phyloP scores from a whole-genome alignment of 495 filamentous ascomycete species.

The Xylaria bambusicola region DNA sequence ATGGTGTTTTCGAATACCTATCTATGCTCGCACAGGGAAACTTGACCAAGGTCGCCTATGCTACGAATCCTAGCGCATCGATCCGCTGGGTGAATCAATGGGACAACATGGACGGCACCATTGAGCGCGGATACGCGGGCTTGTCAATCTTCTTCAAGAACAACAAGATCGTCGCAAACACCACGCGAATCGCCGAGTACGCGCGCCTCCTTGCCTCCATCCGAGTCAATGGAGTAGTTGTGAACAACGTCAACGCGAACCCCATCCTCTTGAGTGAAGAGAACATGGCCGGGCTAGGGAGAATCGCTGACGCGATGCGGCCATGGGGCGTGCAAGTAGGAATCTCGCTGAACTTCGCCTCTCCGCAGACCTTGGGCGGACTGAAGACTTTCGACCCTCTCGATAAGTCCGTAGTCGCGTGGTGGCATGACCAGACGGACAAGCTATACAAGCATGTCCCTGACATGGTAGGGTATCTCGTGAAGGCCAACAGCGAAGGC shows the following conservation, averaged over 20 bases:
- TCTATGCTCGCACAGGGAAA: conserved; percentile 64
- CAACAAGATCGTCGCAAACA: conserved; percentile 54
- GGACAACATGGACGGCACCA: conserved; percentile 72
- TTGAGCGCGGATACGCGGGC: conserved; percentile 71
- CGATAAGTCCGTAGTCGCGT: conserved; percentile 57
- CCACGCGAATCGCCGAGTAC: conserved; percentile 62
- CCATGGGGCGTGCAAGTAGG: conserved; percentile 69
- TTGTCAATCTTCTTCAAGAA: conserved; percentile 68
- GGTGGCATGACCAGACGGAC: conserved; percentile 62
- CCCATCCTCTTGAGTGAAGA: conserved; percentile 51
- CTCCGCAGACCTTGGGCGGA: conserved; percentile 59
- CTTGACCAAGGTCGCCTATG: conserved; percentile 53
- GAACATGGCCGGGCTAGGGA: conserved; percentile 62
- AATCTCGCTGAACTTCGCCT: conserved; percentile 67
- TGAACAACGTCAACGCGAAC: conserved; percentile 78
- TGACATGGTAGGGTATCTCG: conserved; percentile 68
- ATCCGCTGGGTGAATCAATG: conserved; percentile 75
- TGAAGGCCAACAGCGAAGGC: conserved; percentile 76
- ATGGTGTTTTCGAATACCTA: conserved; percentile 70
- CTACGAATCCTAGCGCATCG: conserved; percentile 60
- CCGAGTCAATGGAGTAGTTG: conserved; percentile 63
- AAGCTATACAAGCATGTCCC: conserved; percentile 62
- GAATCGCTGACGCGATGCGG: conserved; percentile 64
- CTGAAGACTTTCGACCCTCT: conserved; percentile 67
- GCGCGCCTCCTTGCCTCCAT: conserved; percentile 70